Conservation (phyloP, 75 land plant species). For the Picea sitchensis region DNA sequence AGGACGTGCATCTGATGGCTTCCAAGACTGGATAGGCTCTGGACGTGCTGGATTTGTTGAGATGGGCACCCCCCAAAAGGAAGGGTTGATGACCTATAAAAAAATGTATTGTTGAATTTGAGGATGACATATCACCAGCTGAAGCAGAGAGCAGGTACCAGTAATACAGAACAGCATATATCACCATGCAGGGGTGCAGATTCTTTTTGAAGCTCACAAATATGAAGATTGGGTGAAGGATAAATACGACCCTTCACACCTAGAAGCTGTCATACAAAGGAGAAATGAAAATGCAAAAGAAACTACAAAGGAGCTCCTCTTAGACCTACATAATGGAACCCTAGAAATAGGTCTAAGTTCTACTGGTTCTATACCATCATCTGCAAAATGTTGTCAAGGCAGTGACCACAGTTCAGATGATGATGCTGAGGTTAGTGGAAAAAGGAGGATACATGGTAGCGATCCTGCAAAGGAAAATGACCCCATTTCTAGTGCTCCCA, state of each 20-base stretch:
- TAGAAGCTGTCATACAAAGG: constrained; percentile 81
- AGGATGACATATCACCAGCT: constrained; percentile 95
- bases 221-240: constrained; percentile 98
- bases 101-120: constrained; percentile 93
- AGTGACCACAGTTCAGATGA: constrained; percentile 73
- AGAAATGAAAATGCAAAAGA: constrained; percentile 81
- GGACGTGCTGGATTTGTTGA: constrained; percentile 63
- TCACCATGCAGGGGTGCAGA: constrained; percentile 76
- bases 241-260: constrained; percentile 93
- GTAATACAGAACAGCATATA: constrained; percentile 91
- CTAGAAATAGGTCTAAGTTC: constrained; percentile 83
- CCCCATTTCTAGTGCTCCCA: constrained; percentile 60
- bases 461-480: constrained; percentile 69
- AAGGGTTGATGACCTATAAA: constrained; percentile 97
- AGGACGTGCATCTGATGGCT: constrained; percentile 38
- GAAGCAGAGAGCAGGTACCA: constrained; percentile 97
- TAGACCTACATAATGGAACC: constrained; percentile 78
- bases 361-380: constrained; percentile 15
- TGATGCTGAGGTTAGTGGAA: constrained; percentile 62
- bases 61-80: constrained; percentile 41
- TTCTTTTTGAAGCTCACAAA: constrained; percentile 87
- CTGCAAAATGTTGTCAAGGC: constrained; percentile 37
- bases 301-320: constrained; percentile 73
- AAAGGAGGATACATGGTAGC: constrained; percentile 68
- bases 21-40: constrained; percentile 35